Base-by-base conservation (phyloP, 192 early-diverging fungal species). In the Backusella australiensis region DNA sequence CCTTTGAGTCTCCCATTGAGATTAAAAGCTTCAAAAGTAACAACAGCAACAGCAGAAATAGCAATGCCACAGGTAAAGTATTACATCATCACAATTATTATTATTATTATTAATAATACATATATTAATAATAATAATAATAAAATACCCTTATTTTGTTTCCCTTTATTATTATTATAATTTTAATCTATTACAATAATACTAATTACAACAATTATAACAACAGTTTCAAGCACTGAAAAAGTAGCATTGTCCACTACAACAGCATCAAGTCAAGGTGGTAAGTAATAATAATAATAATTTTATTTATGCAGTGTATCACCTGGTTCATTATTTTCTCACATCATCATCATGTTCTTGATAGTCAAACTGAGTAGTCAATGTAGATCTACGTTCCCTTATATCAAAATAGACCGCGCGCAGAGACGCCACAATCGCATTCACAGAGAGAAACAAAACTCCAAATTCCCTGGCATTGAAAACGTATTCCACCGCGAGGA, bases 401-500 rank as follows among this genome's bases (percentile, higher is more conserved):
- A 77, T 53, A 41, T 59, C 1, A 77, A 77, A 70, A 52, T 65
- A 35, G 59, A 35, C n/a, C 29, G 56, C 9, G 76, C 35, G 1
- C 76, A 77, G 49, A 69, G 76, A 23, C 69, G 76, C 26, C 39
- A 38, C 23, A 70, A 77, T 38, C 69, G 76, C 15, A 49, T 44
- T 26, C 49, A 53, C 21, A 29, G 75, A 42, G 75, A 76, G 46
- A 65, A 49, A 26, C 35, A 23, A 19, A 35, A 8, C 21, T 66
- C 44, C 34, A 69, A 77, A 66, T 53, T 36, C 69, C 69, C 68
- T 32, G 38, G 35, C 8, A 14, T 38, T 44, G 41, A 38, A 42
- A 59, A 72, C 32, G 66, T 75, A 21, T 88, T 94, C 77, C 91
- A 90, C 63, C 91, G 91, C 59, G 89, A 90, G 70, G 92, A 95